These are phyloP conservation scores for Chalaropsis thielavioides DNA, from an alignment of 2,329 filamentous ascomycete species.

Conservation along the genomic window DNA sequence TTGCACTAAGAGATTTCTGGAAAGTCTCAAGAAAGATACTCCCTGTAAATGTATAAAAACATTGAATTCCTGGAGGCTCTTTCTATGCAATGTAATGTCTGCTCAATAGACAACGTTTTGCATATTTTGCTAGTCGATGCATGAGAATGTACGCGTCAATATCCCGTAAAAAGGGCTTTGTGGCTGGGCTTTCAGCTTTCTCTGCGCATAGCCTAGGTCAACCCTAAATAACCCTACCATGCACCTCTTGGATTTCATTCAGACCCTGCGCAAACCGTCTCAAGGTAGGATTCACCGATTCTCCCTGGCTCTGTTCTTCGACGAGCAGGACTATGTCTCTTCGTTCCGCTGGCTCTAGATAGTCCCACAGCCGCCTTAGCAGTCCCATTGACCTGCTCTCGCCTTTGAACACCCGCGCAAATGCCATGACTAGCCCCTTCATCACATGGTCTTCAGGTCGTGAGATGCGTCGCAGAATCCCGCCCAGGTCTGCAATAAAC, in stretches of 20 bases:
- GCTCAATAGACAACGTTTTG: too few relatives aligned
- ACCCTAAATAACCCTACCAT: not conserved
- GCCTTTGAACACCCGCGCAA: conserved; percentile 20
- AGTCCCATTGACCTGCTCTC: conserved; percentile 13
- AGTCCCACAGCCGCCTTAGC: conserved; percentile 20
- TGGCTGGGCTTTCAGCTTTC: not conserved
- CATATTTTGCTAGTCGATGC: too few relatives aligned
- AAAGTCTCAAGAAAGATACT: too few relatives aligned
- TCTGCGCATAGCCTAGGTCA: not conserved
- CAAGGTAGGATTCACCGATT: not conserved
- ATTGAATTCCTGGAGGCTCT: not conserved
- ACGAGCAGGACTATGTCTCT: not conserved
- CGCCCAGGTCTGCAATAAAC: conserved; percentile 21
- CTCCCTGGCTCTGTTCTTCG: not conserved
- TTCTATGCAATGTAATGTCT: too few relatives aligned
- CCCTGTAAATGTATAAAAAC: not conserved
- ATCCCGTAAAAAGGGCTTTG: not conserved
- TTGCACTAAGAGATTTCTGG: too few relatives aligned
- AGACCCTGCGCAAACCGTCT: not conserved
- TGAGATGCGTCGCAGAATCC: conserved; percentile 18
- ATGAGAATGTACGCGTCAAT: not conserved
- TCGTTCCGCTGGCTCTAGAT: conserved; percentile 17
- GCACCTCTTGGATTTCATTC: not conserved
- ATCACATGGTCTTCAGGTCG: conserved; percentile 14
- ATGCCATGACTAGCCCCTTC: conserved; percentile 20